Conservation (phyloP, 176 grass and related monocot species). For the Avena sativa region DNA sequence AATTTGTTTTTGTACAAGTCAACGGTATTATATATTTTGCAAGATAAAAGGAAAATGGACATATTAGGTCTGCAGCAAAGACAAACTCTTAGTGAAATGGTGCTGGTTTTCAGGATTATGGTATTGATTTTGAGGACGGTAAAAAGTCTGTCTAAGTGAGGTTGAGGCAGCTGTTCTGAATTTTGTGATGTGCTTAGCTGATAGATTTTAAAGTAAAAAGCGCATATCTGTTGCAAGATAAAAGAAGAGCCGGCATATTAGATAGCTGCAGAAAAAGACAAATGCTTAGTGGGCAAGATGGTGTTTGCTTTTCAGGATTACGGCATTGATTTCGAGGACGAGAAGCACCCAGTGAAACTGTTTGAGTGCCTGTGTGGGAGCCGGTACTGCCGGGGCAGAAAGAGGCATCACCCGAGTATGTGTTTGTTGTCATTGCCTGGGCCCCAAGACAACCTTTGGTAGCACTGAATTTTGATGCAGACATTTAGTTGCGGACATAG, state of each 20-base stretch:
- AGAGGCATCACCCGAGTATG: slow-evolving; percentile 15
- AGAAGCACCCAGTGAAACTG: slow-evolving; percentile 5
- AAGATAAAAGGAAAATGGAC: too few species aligned
- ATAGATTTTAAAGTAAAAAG: neutral
- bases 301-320: slow-evolving; percentile 52
- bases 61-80: too few species aligned
- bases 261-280: neutral
- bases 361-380: slow-evolving; percentile 52
- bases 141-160: neutral
- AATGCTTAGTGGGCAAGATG: neutral
- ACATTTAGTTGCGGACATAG: neutral
- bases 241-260: neutral
- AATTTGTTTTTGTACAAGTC: too few species aligned
- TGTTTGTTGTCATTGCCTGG: neutral
- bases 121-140: too few species aligned
- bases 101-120: too few species aligned
- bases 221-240: neutral
- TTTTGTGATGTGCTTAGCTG: neutral
- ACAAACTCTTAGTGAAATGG: too few species aligned
- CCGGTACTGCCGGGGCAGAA: slow-evolving; percentile 47
- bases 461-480: too few species aligned
- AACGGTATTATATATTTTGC: too few species aligned
- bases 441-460: neutral
- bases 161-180: neutral
- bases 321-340: slow-evolving; percentile 48